Percentiles rank a stretch among this genome's conserved stretches.
Evolutionary conservation across 164 flowering plant genomes (phyloP).

Genomic region (Houttuynia cordata): DNA sequence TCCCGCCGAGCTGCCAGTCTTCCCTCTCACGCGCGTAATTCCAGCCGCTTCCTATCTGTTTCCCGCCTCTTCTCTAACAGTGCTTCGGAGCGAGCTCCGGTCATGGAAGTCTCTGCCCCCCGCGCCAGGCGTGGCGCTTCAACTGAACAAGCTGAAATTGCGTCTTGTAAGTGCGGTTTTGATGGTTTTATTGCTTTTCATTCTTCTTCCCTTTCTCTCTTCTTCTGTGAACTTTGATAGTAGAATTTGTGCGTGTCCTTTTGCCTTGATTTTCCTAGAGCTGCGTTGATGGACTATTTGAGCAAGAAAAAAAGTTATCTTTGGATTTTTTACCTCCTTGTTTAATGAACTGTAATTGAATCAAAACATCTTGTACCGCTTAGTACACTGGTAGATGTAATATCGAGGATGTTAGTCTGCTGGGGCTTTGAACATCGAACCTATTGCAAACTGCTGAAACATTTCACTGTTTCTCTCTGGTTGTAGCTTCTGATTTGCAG

Average conservation of each 20-base stretch:
- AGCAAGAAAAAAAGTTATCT: too few species aligned
- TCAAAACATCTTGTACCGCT: not conserved
- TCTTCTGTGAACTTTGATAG: not conserved
- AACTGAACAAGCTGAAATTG: slow-evolving; percentile 26
- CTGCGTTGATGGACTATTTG: too few species aligned
- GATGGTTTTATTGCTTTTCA: not conserved
- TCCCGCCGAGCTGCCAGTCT: slow-evolving; percentile 8
- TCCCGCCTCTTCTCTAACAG: slow-evolving; percentile 11
- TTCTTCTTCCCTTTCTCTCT: not conserved
- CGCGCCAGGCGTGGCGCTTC: slow-evolving; percentile 35
- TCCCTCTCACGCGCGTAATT: too few species aligned
- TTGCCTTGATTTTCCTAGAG: too few species aligned
- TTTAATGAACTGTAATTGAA: not conserved
- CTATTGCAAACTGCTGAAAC: not conserved
- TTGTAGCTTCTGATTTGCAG: slow-evolving; percentile 56
- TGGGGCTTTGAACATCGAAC: not conserved
- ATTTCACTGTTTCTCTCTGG: slow-evolving; percentile 1
- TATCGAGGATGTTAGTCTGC: not conserved
- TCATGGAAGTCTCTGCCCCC: slow-evolving; percentile 15
- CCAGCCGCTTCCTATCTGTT: not conserved
- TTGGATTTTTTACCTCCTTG: not conserved
- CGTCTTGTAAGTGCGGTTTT: slow-evolving; percentile 27
- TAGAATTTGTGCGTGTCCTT: not conserved
- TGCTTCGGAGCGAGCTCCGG: slow-evolving; percentile 7
- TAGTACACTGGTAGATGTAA: not conserved